Evolutionary conservation across 2,329 filamentous ascomycete species (phyloP), one percentile per base, ranked within the genome.

Genomic region (Aaosphaeria arxii): DNA sequence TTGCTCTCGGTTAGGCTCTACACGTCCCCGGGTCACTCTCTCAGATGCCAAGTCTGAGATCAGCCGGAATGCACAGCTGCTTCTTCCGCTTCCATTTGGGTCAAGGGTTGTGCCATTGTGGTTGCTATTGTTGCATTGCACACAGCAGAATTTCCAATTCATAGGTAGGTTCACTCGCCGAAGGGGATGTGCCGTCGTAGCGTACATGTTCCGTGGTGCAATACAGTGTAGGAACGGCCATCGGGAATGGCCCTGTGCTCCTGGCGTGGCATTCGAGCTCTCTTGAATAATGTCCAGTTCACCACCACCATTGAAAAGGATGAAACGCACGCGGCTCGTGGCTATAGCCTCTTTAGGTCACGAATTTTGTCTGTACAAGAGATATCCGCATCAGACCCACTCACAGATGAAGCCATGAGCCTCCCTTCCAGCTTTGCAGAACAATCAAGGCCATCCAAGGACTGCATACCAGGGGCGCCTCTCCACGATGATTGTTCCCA

Each of bases 31-130:
- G 57, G 52, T 42, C 39, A 11, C 24, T 47, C 46, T 45, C 45
- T 45, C 48, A 48, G 48, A 30, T 13, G 61, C 61, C 57, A 67
- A 63, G 62, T 59, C 59, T 66, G 55, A 65, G 62, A 68, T 69
- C 63, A 67, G 60, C 63, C 66, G 62, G 59, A 57, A 57, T 54
- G 11, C 42, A 48, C 17, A 6, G 35, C 17, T 44, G 33, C 43
- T 30, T 40, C 36, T 43, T 47, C 48, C 49, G 42, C n/a, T 9
- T 38, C 39, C 13, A 9, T 46, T 46, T 39, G 40, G 43, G 40
- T 49, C 43, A 52, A 35, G 43, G 39, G 17, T 24, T 24, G 17
- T 24, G 17, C 17, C 17, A 24, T 24, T 35, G 11, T 13, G 17
- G 13, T 28, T 47, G n/a, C 6, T 35, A 42, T 46, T 30, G 31